Conservation (phyloP, 495 filamentous ascomycete species). For the Immersiella caudata region DNA sequence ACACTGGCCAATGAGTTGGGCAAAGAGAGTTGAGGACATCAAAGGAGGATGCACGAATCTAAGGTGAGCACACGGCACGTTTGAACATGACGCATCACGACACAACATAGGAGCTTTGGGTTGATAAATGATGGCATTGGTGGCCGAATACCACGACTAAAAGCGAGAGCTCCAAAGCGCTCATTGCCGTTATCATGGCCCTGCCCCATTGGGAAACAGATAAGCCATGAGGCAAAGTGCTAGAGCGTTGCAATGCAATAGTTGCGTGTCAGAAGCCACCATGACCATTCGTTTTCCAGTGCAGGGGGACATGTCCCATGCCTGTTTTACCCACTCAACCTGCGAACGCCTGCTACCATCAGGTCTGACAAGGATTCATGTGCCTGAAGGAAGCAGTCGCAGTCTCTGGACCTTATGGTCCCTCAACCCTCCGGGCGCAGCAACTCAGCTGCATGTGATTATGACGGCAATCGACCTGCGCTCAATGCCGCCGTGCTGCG, state of each 20-base stretch:
- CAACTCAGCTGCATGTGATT: constrained; percentile 32
- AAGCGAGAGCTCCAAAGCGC: constrained; percentile 13
- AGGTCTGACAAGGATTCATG: not conserved
- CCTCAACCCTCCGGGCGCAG: not conserved
- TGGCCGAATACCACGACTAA: constrained; percentile 26
- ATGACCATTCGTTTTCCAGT: not conserved
- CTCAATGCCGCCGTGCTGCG: constrained; percentile 31
- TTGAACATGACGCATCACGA: not conserved
- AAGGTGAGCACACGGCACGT: constrained; percentile 16
- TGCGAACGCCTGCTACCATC: constrained; percentile 17
- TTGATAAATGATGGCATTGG: constrained; percentile 24
- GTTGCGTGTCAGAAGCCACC: constrained; percentile 17
- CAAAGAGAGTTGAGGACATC: constrained; percentile 28
- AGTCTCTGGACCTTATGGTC: constrained; percentile 18
- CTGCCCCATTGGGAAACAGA: not conserved
- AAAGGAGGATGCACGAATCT: not conserved
- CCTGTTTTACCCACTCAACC: constrained; percentile 1
- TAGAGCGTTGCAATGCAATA: constrained; percentile 2
- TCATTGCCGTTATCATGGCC: constrained; percentile 8
- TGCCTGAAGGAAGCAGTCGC: constrained; percentile 22
- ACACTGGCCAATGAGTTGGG: constrained; percentile 55
- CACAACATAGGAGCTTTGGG: not conserved
- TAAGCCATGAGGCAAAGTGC: constrained; percentile 11
- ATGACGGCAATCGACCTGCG: constrained; percentile 64
- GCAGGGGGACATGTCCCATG: not conserved